phyloP scores from a whole-genome alignment of 805 yeast species.

The Yarrowia sp. region DNA sequence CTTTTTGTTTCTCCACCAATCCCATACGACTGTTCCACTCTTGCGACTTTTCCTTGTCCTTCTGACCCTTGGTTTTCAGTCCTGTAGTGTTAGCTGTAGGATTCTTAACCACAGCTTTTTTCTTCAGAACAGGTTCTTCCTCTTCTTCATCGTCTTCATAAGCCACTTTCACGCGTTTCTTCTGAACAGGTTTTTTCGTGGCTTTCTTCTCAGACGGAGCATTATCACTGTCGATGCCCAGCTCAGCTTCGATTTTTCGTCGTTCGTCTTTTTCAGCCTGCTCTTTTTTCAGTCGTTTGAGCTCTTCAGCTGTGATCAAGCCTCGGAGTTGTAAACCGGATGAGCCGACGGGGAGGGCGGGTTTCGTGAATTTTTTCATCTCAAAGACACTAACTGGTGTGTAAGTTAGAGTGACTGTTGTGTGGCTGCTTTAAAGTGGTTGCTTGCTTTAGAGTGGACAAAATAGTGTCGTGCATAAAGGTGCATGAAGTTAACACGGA shows the following conservation, averaged over 20 bases:
- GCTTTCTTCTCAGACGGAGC: background rate
- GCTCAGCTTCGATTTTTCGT: slow-evolving; percentile 2
- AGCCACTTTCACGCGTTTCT: slow-evolving; percentile 6
- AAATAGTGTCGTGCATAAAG: background rate
- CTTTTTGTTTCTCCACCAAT: slow-evolving; percentile 29
- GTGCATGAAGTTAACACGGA: too few relatives aligned
- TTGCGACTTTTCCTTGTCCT: slow-evolving; percentile 27
- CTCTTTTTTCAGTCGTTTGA: slow-evolving; percentile 22
- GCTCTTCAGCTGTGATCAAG: slow-evolving; percentile 12
- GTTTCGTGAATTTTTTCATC: slow-evolving; percentile 18
- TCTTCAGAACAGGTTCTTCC: background rate
- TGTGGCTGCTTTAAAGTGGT: too few relatives aligned
- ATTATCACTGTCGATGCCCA: slow-evolving; percentile 1
- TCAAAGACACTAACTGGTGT: too few relatives aligned
- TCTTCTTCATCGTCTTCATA: slow-evolving; percentile 12
- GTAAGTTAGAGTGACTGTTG: background rate
- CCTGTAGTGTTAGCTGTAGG: slow-evolving; percentile 5
- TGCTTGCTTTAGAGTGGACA: too few relatives aligned
- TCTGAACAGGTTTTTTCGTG: slow-evolving; percentile 6
- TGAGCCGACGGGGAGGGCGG: background rate
- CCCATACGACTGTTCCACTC: slow-evolving; percentile 29
- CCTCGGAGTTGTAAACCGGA: slow-evolving; percentile 3
- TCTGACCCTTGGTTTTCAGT: background rate
- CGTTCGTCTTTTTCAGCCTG: slow-evolving; percentile 18
- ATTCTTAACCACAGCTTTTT: background rate